Evolutionary conservation across 78 protist genomes (phyloP).

Genomic region (Salpingoeca rosetta): DNA sequence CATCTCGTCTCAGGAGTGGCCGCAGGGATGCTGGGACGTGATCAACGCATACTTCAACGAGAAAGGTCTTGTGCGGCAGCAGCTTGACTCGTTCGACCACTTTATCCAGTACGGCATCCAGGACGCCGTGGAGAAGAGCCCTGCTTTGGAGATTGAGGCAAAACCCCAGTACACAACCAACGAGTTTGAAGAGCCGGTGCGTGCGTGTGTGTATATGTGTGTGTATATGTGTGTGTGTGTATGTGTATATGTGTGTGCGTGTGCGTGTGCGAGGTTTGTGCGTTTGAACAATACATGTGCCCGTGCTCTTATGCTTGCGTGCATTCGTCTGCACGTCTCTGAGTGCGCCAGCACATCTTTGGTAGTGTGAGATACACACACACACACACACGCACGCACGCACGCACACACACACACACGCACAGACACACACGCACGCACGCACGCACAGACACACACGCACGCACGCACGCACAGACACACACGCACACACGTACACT

Average conservation of each 20-base stretch:
- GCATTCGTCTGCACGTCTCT: too few species aligned
- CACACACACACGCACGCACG: too few species aligned
- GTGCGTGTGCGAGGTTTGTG: background rate
- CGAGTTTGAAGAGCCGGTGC: background rate
- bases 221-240: background rate
- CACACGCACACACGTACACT: too few species aligned
- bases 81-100: slow-evolving; percentile 93
- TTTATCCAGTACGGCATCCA: slow-evolving; percentile 79
- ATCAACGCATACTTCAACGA: slow-evolving; percentile 81
- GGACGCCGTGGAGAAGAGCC: slow-evolving; percentile 61
- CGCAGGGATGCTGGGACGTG: slow-evolving; percentile 89
- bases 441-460: too few species aligned
- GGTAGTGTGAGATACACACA: too few species aligned
- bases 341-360: too few species aligned
- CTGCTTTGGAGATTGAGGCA: slow-evolving; percentile 5
- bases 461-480: too few species aligned
- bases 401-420: too few species aligned
- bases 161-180: background rate
- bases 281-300: background rate
- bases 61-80: slow-evolving; percentile 94
- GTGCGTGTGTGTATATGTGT: background rate
- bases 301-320: too few species aligned
- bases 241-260: background rate
- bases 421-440: too few species aligned
- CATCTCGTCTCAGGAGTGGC: slow-evolving; percentile 13